These are phyloP conservation scores for Cercospora sp. DNA, from an alignment of 2,329 filamentous ascomycete species.

Conservation along the genomic window DNA sequence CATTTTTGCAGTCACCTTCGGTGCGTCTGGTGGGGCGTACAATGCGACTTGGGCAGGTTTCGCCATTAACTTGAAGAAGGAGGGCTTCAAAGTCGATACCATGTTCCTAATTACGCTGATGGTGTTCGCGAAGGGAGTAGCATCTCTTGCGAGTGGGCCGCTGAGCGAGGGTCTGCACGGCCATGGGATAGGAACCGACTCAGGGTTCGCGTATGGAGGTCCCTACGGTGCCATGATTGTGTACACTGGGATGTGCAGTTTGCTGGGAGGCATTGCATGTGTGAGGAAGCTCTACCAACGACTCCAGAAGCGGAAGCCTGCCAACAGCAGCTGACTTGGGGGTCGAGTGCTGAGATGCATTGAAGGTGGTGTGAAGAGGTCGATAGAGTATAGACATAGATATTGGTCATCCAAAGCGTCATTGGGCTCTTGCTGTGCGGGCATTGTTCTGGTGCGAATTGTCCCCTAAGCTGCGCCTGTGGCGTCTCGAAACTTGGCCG, in stretches of 20 bases:
- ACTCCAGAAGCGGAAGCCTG: not conserved
- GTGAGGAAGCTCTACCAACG: not conserved
- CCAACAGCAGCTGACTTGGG: not conserved
- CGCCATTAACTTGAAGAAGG: not conserved
- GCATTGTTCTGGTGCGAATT: not conserved
- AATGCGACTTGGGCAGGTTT: not conserved
- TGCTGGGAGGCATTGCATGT: not conserved
- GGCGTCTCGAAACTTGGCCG: no score
- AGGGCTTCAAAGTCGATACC: not conserved
- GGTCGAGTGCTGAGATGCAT: not conserved
- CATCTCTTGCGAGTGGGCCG: slow-evolving; percentile 53
- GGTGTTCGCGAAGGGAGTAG: slow-evolving; percentile 51
- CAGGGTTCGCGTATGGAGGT: not conserved
- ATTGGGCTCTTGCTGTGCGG: not conserved
- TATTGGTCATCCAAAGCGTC: not conserved
- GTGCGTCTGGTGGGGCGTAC: not conserved
- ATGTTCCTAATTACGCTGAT: slow-evolving; percentile 49
- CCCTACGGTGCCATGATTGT: not conserved
- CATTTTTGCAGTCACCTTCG: not conserved
- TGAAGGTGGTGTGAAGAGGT: not conserved
- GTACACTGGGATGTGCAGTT: not conserved
- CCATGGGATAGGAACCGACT: not conserved
- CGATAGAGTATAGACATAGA: not conserved
- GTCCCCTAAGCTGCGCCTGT: no score
- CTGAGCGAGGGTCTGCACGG: slow-evolving; percentile 44